A percentile compares a stretch with the other conserved stretches of the same genome.
These are phyloP conservation scores for Neofusicoccum ribis DNA, from an alignment of 2,329 filamentous ascomycete genomes.

Conservation along the genomic window DNA sequence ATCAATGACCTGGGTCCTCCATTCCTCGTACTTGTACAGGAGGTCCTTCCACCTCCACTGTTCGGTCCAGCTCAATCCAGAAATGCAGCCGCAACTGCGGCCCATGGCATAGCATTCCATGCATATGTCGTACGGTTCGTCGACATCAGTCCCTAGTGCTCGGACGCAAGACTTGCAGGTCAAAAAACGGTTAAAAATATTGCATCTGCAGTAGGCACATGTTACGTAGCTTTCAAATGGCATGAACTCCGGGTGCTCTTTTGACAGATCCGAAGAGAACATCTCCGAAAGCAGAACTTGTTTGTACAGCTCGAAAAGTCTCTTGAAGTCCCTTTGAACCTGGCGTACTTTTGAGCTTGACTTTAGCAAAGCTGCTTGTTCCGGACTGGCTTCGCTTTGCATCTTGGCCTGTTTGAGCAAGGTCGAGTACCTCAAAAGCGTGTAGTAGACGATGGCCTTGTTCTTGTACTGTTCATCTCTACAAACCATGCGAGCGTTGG, in stretches of 20 bases:
- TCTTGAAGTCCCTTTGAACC: constrained; percentile 79
- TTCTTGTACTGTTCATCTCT: constrained; percentile 99
- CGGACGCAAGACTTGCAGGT: constrained; percentile 85
- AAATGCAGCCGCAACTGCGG: constrained; percentile 85
- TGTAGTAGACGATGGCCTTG: constrained; percentile 91
- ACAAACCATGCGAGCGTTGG: constrained; percentile 86
- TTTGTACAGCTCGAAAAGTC: constrained; percentile 75
- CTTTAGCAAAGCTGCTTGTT: constrained; percentile 41
- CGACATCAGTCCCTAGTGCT: constrained; percentile 66
- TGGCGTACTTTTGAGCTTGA: constrained; percentile 60
- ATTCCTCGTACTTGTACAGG: constrained; percentile 74
- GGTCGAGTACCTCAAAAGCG: constrained; percentile 73
- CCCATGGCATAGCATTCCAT: constrained; percentile 99
- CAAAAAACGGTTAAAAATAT: constrained; percentile 95
- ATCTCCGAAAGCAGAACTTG: constrained; percentile 81
- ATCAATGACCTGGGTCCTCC: constrained; percentile 75
- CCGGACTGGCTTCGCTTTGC: constrained; percentile 48
- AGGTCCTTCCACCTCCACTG: constrained; percentile 87
- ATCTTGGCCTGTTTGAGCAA: constrained; percentile 60
- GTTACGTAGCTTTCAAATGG: constrained; percentile 89
- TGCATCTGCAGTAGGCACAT: constrained; percentile 92
- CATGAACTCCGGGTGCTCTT: constrained; percentile 73
- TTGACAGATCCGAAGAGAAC: constrained; percentile 64
- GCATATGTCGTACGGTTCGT: constrained; percentile 90
- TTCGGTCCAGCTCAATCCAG: constrained; percentile 84